phyloP scores from a whole-genome alignment of 2,329 filamentous ascomycete species.

The Thelonectria olida region DNA sequence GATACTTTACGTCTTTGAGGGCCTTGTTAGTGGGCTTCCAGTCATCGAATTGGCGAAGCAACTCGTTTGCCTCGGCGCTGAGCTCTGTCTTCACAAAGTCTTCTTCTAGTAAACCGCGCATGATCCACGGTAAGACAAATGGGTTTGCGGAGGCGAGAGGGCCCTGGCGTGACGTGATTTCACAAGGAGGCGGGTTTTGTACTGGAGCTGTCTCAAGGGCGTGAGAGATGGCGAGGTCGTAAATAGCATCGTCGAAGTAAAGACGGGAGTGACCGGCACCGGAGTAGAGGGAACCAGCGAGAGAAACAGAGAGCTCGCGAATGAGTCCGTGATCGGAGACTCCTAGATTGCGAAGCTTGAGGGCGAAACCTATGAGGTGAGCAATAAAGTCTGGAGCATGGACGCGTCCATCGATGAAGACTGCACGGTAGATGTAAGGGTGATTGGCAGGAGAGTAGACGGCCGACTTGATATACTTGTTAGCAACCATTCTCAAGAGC shows the following conservation, averaged over 20 bases:
- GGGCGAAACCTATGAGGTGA: constrained; percentile 89
- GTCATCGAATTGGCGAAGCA: constrained; percentile 89
- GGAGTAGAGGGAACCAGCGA: constrained; percentile 90
- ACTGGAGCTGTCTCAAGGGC: constrained; percentile 75
- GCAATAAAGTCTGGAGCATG: constrained; percentile 95
- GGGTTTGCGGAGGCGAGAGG: constrained; percentile 73
- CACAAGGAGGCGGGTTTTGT: constrained; percentile 44
- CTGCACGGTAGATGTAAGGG: constrained; percentile 93
- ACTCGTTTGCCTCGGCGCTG: constrained; percentile 76
- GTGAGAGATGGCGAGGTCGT: constrained; percentile 79
- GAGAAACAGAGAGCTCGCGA: constrained; percentile 84
- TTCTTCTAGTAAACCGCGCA: constrained; percentile 92
- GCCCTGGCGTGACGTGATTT: constrained; percentile 36
- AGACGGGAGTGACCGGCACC: constrained; percentile 94
- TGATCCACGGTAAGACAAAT: constrained; percentile 93
- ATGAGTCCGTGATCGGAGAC: constrained; percentile 93
- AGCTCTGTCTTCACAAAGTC: constrained; percentile 87
- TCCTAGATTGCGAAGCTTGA: constrained; percentile 93
- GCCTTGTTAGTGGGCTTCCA: constrained; percentile 94
- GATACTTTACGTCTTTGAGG: constrained; percentile 94
- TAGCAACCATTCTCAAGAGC: constrained; percentile 20
- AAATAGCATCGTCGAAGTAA: constrained; percentile 89
- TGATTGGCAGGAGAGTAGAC: constrained; percentile 87
- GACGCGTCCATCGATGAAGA: constrained; percentile 92
- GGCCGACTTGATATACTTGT: constrained; percentile 69